Base-by-base conservation (phyloP, 192 early-diverging fungal genomes). In the Mortierella antarctica region DNA sequence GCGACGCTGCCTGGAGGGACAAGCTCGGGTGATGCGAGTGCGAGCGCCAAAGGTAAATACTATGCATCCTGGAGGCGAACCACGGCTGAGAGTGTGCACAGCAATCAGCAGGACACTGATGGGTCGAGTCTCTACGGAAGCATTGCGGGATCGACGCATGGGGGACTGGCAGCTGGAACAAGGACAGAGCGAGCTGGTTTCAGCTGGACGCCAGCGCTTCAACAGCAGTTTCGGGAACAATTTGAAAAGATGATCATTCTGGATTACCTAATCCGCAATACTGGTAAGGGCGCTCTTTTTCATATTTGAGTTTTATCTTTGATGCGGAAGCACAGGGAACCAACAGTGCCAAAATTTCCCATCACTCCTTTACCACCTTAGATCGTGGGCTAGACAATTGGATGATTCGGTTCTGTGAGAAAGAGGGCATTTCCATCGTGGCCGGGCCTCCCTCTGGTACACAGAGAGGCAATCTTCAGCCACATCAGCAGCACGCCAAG, bases 261-360 rank as follows among this genome's bases (percentile, higher is more conserved):
- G 21, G 96, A 97, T 67, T 97, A 95, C 83, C 84, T 97, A 59
- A 96, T 97, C 52, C 88, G 96, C 23, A 96, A 97, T 65, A 97
- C 95, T 31, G 95, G 94, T 87, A 91, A 61, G 73, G 18, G 71
- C 74, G 51, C 80, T 87, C 71, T 85, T 58, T 45, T 41, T 61
- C 62, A 2, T n/a, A 4, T 18, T 20, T 18, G 44, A 14, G 46
- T 49, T 23, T n/a, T 2, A 13, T 62, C 12, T 59, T 31, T 59
- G 4, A 1, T 0, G 1, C 13, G 6, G 57, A 15, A 42, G 31
- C 31, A 31, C 31, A 31, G 3, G 31, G 31, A 31, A 31, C 31
- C 31, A 31, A 31, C 50, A 48, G 21, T 10, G 7, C 39, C 48
- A n/a, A 13, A 7, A 20, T 60, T 47, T 57, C 46, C 59, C 46